These are phyloP conservation scores for Tetrahymena borealis DNA, from an alignment of 73 alveolate species.

Conservation along the genomic window DNA sequence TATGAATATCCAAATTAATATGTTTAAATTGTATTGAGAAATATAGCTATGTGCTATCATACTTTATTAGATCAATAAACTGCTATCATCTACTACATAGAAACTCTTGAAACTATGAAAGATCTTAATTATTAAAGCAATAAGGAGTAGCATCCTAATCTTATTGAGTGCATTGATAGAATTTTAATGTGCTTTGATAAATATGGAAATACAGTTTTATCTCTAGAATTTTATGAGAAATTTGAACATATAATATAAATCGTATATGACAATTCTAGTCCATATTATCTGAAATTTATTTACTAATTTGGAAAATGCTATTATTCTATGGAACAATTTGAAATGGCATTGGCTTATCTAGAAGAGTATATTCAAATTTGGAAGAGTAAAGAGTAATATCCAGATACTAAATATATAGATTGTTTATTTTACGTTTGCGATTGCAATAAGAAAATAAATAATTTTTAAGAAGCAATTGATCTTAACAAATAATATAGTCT, in stretches of 20 bases:
- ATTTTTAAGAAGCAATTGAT: no score
- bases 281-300: no score
- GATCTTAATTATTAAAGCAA: not conserved
- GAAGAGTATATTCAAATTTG: no score
- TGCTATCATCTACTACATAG: not conserved
- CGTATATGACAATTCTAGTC: not conserved
- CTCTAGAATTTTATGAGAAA: not conserved
- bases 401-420: no score
- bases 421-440: no score
- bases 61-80: not conserved
- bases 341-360: no score
- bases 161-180: not conserved
- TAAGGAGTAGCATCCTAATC: not conserved
- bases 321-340: no score
- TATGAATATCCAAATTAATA: not conserved
- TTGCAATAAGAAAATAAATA: no score
- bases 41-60: not conserved
- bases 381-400: no score
- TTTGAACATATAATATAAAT: not conserved
- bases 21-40: not conserved
- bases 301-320: no score
- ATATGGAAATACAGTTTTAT: not conserved
- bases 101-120: not conserved
- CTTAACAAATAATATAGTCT: no score
- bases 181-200: not conserved